phyloP scores from a whole-genome alignment of 345 rosid genomes.

The Aethionema arabicum region DNA sequence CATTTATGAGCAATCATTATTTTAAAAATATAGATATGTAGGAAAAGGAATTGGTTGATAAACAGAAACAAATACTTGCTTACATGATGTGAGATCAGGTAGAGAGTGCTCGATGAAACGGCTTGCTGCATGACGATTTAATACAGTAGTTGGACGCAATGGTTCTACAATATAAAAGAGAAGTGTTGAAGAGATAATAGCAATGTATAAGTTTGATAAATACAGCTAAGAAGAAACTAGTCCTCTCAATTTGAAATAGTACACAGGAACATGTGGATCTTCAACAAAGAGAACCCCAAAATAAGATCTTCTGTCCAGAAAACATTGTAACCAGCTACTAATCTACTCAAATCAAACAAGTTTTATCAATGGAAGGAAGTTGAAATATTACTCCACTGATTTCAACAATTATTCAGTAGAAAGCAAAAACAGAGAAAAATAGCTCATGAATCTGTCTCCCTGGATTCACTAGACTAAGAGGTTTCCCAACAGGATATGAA shows the following conservation, averaged over 20 bases:
- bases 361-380: conserved; percentile 6
- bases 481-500: neutral
- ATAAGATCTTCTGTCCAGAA: neutral
- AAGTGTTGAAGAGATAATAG: conserved; percentile 19
- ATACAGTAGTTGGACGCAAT: conserved; percentile 61
- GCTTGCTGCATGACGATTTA: conserved; percentile 81
- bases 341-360: neutral
- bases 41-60: neutral
- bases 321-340: conserved; percentile 10
- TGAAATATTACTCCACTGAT: neutral
- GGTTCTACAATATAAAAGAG: conserved; percentile 52
- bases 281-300: conserved; percentile 12
- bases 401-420: neutral
- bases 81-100: conserved; percentile 83
- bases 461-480: conserved; percentile 7
- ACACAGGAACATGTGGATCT: conserved; percentile 8
- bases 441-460: neutral
- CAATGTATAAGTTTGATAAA: neutral
- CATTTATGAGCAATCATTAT: conserved; percentile 17
- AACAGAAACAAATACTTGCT: conserved; percentile 18
- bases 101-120: conserved; percentile 90
- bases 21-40: conserved; percentile 13
- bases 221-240: neutral
- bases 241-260: neutral
- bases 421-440: conserved; percentile 8